phyloP scores from a whole-genome alignment of 768 basidiomycete species.

The Lanmaoa rubissima region DNA sequence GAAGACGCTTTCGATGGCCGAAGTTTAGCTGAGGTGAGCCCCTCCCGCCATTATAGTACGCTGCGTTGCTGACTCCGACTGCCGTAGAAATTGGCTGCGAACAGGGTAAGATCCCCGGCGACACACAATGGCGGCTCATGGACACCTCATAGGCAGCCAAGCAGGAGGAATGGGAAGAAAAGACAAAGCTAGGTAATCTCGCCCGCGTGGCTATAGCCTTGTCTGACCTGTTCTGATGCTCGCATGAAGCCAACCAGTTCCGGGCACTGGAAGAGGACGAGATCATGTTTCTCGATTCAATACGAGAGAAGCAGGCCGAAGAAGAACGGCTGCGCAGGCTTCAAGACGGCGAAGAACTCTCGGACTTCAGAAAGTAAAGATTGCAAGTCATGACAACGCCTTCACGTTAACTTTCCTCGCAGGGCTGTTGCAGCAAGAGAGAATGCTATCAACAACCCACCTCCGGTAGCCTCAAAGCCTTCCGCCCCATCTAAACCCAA shows the following conservation, averaged over 20 bases:
- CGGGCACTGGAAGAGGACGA: slow-evolving; percentile 89
- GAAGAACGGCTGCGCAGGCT: slow-evolving; percentile 75
- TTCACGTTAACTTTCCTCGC: slow-evolving; percentile 13
- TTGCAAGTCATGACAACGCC: background rate
- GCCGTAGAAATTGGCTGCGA: slow-evolving; percentile 81
- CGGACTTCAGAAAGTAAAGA: slow-evolving; percentile 73
- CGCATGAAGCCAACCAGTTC: slow-evolving; percentile 73
- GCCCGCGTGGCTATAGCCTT: slow-evolving; percentile 2
- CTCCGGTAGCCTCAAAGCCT: slow-evolving; percentile 30
- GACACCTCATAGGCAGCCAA: slow-evolving; percentile 61
- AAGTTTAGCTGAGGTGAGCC: slow-evolving; percentile 82
- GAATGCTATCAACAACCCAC: slow-evolving; percentile 44
- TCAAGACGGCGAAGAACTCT: slow-evolving; percentile 76
- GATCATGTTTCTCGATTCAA: slow-evolving; percentile 82
- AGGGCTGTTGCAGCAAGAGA: slow-evolving; percentile 74
- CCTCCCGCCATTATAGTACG: slow-evolving; percentile 5
- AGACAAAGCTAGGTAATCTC: slow-evolving; percentile 62
- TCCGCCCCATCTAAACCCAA: slow-evolving; percentile 33
- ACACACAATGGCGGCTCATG: slow-evolving; percentile 10
- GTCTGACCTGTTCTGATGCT: slow-evolving; percentile 8
- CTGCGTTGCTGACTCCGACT: slow-evolving; percentile 10
- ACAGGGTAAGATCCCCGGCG: slow-evolving; percentile 54
- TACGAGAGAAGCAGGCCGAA: slow-evolving; percentile 70
- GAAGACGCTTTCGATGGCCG: slow-evolving; percentile 82
- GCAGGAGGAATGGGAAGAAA: slow-evolving; percentile 93